These are phyloP conservation scores for Dioscorea dumetorum DNA, from an alignment of 106 monocot species.

Conservation along the genomic window DNA sequence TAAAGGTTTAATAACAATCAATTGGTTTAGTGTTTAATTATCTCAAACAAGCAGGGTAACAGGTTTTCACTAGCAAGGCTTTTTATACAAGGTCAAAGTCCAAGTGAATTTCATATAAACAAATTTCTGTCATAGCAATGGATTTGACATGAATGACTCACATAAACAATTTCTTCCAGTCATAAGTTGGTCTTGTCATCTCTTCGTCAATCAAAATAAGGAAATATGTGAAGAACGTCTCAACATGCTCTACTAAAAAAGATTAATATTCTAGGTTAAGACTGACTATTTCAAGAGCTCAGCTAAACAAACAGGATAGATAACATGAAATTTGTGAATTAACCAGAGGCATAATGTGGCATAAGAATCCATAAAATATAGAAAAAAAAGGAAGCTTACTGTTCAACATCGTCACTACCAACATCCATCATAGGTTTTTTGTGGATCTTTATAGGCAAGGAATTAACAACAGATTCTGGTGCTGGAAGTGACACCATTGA, in stretches of 20 bases:
- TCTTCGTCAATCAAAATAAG: neutral
- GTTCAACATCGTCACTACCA: slow-evolving; percentile 44
- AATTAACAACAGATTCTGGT: slow-evolving; percentile 68
- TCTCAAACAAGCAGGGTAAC: too few relatives aligned
- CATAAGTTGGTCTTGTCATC: too few relatives aligned
- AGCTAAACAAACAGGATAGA: neutral
- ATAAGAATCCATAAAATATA: too few relatives aligned
- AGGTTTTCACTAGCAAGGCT: too few relatives aligned
- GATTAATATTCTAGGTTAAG: neutral
- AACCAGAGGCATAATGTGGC: too few relatives aligned
- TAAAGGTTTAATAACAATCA: too few relatives aligned
- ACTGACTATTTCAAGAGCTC: neutral
- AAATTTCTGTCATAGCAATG: too few relatives aligned
- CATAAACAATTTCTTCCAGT: too few relatives aligned
- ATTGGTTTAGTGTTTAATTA: too few relatives aligned
- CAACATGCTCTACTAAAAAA: neutral
- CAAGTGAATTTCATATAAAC: too few relatives aligned
- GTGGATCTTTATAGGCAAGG: slow-evolving; percentile 57
- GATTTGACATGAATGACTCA: too few relatives aligned
- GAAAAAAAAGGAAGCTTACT: slow-evolving; percentile 35
- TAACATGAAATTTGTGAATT: neutral
- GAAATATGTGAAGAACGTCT: neutral
- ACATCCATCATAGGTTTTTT: slow-evolving; percentile 17
- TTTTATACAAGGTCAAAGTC: too few relatives aligned
- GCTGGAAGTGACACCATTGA: slow-evolving; percentile 64